Evolutionary conservation across 306 rosid species (phyloP), one percentile per base, ranked within the genome.

Genomic region (Morella rubra): DNA sequence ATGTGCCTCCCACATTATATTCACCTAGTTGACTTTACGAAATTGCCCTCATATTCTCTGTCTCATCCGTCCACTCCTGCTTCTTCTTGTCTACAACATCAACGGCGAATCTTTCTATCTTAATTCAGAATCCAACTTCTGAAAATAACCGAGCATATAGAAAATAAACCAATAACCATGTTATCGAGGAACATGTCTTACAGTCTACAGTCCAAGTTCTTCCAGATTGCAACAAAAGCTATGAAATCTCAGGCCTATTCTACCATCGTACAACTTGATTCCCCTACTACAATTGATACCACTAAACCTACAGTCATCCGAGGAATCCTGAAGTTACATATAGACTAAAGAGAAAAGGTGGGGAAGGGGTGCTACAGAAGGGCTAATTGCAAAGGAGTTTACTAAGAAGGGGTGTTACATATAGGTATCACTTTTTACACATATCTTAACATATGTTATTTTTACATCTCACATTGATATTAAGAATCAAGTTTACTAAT

Each of bases 261-360:
- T 84, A 76, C 74, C 75, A 80, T 44, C 47, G 71, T 76, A 77
- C 53, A 44, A 3, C 73, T 69, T 81, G 51, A 60, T 58, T 78
- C 32, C 71, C 86, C 86, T 77, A 84, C 73, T 80, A 84, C 82
- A 76, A 54, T 77, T 46, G 69, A 51, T 51, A 78, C 66, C 22
- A 71, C 50, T 20, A 59, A 79, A 44, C 83, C 69, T 82, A 87
- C 78, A 85, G 79, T 82, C 84, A 86, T 83, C 88, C 81, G 49
- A n/a, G 60, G 32, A 27, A 73, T 86, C 75, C 83, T 18, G 55
- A 54, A 60, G 84, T 79, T 55, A 73, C 84, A n/a, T n/a, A 73
- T n/a, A 79, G 69, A 32, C 42, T 73, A 65, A 44, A 73, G 46
- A 40, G 27, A 74, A 71, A 68, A 41, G 72, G 20, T 6, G 8